Conservation (phyloP, 2,329 filamentous ascomycete species). For the Laburnicola sp. region DNA sequence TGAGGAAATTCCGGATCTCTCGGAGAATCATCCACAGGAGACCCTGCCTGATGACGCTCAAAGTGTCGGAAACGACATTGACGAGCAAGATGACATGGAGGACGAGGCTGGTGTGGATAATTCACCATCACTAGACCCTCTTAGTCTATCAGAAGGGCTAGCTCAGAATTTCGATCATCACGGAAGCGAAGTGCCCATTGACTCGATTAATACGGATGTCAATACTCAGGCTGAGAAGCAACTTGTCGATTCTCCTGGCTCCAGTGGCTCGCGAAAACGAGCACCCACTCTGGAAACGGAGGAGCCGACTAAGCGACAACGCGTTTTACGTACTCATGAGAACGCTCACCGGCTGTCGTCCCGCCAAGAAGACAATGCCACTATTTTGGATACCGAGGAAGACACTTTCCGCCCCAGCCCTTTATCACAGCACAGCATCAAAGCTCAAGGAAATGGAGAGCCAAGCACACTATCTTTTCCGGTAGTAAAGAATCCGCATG, state of each 20-base stretch:
- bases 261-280: constrained; percentile 24
- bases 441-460: constrained; percentile 41
- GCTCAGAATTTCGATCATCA: constrained; percentile 13
- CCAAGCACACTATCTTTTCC: constrained; percentile 64
- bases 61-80: constrained; percentile 9
- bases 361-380: constrained; percentile 9
- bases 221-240: constrained; percentile 22
- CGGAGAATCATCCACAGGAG: neutral
- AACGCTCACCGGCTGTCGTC: constrained; percentile 12
- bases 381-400: constrained; percentile 5
- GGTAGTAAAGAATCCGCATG: constrained; percentile 75
- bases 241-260: constrained; percentile 1
- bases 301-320: constrained; percentile 10
- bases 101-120: constrained; percentile 25
- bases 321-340: constrained; percentile 2
- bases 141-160: constrained; percentile 33
- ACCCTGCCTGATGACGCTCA: constrained; percentile 2
- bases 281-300: constrained; percentile 2
- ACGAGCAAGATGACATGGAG: constrained; percentile 22
- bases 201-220: constrained; percentile 25
- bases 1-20: neutral
- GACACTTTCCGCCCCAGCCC: constrained; percentile 22
- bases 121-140: constrained; percentile 33
- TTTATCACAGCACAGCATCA: constrained; percentile 47
- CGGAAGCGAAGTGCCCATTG: constrained; percentile 1